Percentiles rank a stretch among this genome's conserved stretches.
These are phyloP conservation scores for Alternaria sp. DNA, from an alignment of 2,329 filamentous ascomycete genomes.

Conservation along the genomic window DNA sequence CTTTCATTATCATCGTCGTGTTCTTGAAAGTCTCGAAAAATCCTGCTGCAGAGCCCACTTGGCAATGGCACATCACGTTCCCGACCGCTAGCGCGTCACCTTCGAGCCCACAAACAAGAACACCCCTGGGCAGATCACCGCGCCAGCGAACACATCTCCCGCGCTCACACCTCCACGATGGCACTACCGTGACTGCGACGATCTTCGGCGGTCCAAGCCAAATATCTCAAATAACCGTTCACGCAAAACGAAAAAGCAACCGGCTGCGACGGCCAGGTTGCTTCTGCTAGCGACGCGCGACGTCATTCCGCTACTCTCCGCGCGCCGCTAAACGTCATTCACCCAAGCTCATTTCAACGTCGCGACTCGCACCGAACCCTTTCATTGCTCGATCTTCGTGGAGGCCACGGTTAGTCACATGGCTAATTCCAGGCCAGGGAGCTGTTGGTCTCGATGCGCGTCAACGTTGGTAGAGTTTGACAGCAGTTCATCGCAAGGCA, in stretches of 20 bases:
- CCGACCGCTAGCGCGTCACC: not conserved
- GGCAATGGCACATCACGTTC: not conserved
- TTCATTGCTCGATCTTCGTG: not conserved
- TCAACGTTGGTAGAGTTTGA: not conserved
- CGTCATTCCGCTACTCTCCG: constrained; percentile 8
- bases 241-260: not conserved
- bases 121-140: not conserved
- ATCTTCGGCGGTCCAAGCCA: not conserved
- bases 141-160: not conserved
- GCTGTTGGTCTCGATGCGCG: not conserved
- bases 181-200: not conserved
- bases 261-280: not conserved
- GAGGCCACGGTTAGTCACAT: not conserved
- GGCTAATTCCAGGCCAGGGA: not conserved
- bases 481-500: not conserved
- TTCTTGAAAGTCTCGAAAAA: not conserved
- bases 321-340: not conserved
- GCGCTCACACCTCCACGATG: not conserved
- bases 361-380: not conserved
- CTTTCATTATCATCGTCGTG: not conserved
- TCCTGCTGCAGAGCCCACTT: not conserved
- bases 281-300: not conserved
- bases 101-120: not conserved
- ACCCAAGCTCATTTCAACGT: not conserved
- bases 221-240: not conserved